These are phyloP conservation scores for Bacterosira constricta DNA, from an alignment of 108 stramenopile genomes.

Conservation along the genomic window DNA sequence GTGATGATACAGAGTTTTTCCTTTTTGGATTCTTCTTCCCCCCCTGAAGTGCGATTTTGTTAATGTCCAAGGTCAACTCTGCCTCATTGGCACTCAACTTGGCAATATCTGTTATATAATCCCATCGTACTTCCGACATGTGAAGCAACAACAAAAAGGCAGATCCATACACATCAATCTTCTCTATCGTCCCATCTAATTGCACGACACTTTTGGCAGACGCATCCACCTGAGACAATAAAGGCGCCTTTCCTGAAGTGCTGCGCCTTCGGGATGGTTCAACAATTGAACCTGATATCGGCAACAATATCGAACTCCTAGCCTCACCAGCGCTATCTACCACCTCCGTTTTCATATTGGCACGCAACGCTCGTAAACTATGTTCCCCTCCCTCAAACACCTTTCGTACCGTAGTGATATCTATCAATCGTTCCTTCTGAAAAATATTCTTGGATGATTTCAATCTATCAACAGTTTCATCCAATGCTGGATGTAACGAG, in stretches of 20 bases:
- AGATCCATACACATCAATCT: constrained; percentile 37
- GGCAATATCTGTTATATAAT: constrained; percentile 64
- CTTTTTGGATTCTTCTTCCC: background rate
- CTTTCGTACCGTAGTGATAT: constrained; percentile 18
- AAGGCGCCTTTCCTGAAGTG: too few species aligned
- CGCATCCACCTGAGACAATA: too few species aligned
- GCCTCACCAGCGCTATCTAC: too few species aligned
- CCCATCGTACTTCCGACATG: constrained; percentile 70
- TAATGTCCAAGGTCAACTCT: constrained; percentile 72
- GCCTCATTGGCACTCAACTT: constrained; percentile 53
- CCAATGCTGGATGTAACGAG: constrained; percentile 18
- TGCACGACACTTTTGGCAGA: too few species aligned
- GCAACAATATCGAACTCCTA: background rate
- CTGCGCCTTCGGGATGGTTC: background rate
- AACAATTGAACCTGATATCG: background rate
- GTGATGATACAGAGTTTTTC: background rate
- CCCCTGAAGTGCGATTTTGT: constrained; percentile 31
- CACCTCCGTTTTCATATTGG: background rate
- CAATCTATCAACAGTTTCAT: constrained; percentile 5
- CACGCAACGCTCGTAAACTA: constrained; percentile 14
- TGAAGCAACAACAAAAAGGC: constrained; percentile 48
- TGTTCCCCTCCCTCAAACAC: constrained; percentile 39
- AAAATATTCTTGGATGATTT: constrained; percentile 16
- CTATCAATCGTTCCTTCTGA: constrained; percentile 37
- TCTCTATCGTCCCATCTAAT: too few species aligned